Base-by-base conservation (phyloP, 208 protist genomes). In the Endotrypanum monterogeii region DNA sequence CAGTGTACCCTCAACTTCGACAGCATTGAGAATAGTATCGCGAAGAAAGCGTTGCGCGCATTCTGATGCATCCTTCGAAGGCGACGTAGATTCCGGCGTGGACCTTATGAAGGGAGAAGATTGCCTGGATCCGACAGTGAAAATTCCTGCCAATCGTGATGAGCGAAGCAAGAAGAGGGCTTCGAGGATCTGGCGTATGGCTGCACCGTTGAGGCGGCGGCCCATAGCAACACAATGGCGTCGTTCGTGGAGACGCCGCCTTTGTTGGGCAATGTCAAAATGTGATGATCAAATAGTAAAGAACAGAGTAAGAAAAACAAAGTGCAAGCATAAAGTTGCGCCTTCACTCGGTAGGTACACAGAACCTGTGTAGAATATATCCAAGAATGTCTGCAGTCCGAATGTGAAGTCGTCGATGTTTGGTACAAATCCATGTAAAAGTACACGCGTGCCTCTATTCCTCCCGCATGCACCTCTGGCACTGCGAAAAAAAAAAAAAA, bases 101-200 rank as follows among this genome's bases (percentile, higher is more conserved):
- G 56, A 25, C 37, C 20, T 18, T 16, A 5, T 35, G 11, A 57
- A 41, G 6, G 65, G 28, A 39, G 54, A 30, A 57, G n/a, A 37
- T 18, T 50, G 50, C n/a, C 50, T n/a, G 14, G 44, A 39, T 69
- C 69, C 44, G 79, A 67, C 14, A 76, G 28, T 50, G 67, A 67
- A 35, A 28, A 73, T 52, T 71, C 74, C 71, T 23, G 65, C 55
- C 57, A 81, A 12, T 9, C 57, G 60, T 37, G 76, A 58, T 2
- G 76, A 81, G 71, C 71, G 76, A 35, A 81, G 51, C 37, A 81
- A 39, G 16, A 81, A 66, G 48, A 87, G 63, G 16, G 88, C 78
- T 65, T 93, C 88, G 44, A 93, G 79, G 41, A 93, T 75, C 28
- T 80, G 79, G 7, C 72, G 55, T 37, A 86, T 71, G 23, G 83